These are phyloP conservation scores for Phialophora chinensis DNA, from an alignment of 2,329 filamentous ascomycete species.

Conservation along the genomic window DNA sequence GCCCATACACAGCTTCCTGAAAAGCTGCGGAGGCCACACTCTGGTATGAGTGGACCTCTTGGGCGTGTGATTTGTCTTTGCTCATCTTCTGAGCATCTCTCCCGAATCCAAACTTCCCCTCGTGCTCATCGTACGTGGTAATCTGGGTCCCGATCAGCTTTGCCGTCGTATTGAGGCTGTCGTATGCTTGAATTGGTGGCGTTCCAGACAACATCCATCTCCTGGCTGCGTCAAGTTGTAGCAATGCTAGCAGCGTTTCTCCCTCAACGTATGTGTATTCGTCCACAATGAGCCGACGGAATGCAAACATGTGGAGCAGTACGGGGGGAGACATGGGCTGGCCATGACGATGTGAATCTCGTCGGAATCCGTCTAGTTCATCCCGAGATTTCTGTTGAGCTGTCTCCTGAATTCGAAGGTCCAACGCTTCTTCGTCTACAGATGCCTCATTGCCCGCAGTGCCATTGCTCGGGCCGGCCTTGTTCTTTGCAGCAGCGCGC, in stretches of 20 bases:
- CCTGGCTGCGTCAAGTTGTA: conserved; percentile 56
- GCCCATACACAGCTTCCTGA: conserved; percentile 23
- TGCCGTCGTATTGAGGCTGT: conserved; percentile 65
- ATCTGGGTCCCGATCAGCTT: conserved; percentile 61
- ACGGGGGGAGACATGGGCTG: conserved; percentile 43
- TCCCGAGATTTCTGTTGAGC: conserved; percentile 32
- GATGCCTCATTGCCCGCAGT: not conserved
- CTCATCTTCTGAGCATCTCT: conserved; percentile 50
- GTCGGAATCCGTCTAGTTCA: not conserved
- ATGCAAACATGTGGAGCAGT: conserved; percentile 65
- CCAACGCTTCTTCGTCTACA: not conserved
- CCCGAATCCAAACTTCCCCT: conserved; percentile 52
- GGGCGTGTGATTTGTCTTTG: conserved; percentile 57
- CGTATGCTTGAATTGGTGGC: conserved; percentile 62
- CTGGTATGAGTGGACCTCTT: conserved; percentile 62
- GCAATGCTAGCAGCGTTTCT: conserved; percentile 51
- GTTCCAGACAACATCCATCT: conserved; percentile 70
- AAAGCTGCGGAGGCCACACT: conserved; percentile 53
- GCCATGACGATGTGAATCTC: not conserved
- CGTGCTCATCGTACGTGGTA: conserved; percentile 52
- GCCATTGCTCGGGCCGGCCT: not conserved
- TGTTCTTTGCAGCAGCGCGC: conserved; percentile 5
- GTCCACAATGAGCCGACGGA: conserved; percentile 66
- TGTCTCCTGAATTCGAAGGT: not conserved
- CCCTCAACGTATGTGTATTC: conserved; percentile 66